phyloP scores from a whole-genome alignment of 2,329 filamentous ascomycete genomes.

The Sarocladium oryzae region DNA sequence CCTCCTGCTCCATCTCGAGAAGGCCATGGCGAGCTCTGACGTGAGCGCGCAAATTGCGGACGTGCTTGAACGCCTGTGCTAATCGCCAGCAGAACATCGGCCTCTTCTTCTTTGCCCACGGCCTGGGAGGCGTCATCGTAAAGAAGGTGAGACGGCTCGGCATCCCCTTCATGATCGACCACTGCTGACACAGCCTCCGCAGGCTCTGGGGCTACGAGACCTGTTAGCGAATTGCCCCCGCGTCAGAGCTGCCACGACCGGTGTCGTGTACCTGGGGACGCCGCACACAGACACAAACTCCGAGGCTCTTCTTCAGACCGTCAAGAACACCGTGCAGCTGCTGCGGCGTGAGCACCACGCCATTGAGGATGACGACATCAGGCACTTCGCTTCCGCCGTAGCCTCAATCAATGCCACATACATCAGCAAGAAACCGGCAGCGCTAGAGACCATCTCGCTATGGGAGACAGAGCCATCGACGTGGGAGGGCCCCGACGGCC shows the following conservation, averaged over 20 bases:
- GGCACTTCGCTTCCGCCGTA: constrained; percentile 16
- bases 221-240: not conserved
- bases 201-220: not conserved
- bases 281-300: constrained; percentile 17
- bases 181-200: not conserved
- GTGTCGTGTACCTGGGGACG: constrained; percentile 19
- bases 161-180: not conserved
- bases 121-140: constrained; percentile 18
- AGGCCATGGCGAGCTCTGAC: constrained; percentile 12
- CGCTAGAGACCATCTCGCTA: constrained; percentile 10
- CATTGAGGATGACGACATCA: constrained; percentile 13
- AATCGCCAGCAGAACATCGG: constrained; percentile 13
- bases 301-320: constrained; percentile 15
- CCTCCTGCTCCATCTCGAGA: constrained; percentile 14
- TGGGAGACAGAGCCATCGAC: constrained; percentile 12
- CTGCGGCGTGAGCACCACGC: constrained; percentile 1
- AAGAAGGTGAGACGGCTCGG: constrained; percentile 15
- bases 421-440: constrained; percentile 9
- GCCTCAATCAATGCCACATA: constrained; percentile 15
- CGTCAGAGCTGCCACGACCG: constrained; percentile 2
- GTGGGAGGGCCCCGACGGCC: not conserved
- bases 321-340: constrained; percentile 13
- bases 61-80: not conserved
- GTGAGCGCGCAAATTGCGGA: constrained; percentile 6
- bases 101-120: constrained; percentile 19